phyloP scores from a whole-genome alignment of 306 rosid genomes.

The Prunus mira region DNA sequence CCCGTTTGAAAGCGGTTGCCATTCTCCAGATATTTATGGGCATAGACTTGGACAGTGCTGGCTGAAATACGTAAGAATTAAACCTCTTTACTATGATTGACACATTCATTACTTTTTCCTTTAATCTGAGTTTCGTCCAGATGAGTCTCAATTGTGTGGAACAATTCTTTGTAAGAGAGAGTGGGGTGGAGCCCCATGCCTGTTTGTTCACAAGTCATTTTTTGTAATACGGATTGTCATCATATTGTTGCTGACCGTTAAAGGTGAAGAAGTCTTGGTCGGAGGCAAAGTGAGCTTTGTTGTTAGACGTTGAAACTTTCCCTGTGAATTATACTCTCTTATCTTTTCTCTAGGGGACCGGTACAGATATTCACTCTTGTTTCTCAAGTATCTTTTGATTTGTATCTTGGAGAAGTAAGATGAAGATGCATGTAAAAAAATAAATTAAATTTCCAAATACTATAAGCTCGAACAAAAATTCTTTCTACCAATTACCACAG shows the following conservation, averaged over 20 bases:
- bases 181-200: background rate
- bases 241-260: constrained; percentile 1
- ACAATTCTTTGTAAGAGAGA: background rate
- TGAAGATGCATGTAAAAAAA: background rate
- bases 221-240: constrained; percentile 15
- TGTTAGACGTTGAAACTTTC: constrained; percentile 2
- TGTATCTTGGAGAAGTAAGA: background rate
- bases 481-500: background rate
- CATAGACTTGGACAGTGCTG: constrained; percentile 86
- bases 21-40: constrained; percentile 82
- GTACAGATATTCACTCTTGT: background rate
- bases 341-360: background rate
- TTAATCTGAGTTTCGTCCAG: background rate
- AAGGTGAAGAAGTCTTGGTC: constrained; percentile 14
- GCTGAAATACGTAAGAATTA: constrained; percentile 78
- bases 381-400: background rate
- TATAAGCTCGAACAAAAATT: background rate
- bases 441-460: too few relatives aligned
- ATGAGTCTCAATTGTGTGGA: background rate
- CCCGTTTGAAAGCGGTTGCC: constrained; percentile 73
- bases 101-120: constrained; percentile 3
- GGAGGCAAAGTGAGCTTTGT: constrained; percentile 3
- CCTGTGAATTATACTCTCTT: background rate
- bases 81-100: constrained; percentile 4
- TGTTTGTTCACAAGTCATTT: constrained; percentile 13